phyloP scores from a whole-genome alignment of 352 stramenopile species.

The Phytophthora sojae region DNA sequence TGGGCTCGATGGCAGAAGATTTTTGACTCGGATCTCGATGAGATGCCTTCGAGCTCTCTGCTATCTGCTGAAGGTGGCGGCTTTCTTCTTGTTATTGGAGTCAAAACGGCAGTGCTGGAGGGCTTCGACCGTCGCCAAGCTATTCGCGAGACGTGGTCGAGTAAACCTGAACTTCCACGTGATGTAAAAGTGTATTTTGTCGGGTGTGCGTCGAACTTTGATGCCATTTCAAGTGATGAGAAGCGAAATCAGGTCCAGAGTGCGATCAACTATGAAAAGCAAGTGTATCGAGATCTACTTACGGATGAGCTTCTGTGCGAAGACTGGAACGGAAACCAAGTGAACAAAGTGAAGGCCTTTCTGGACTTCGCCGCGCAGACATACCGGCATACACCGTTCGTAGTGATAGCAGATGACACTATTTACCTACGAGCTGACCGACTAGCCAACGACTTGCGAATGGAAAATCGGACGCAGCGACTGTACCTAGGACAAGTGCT shows the following conservation, averaged over 20 bases:
- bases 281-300: slow-evolving; percentile 40
- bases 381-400: slow-evolving; percentile 25
- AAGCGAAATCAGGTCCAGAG: not conserved
- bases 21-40: not conserved
- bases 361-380: slow-evolving; percentile 14
- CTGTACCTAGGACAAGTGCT: not conserved
- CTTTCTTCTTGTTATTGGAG: slow-evolving; percentile 46
- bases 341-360: slow-evolving; percentile 35
- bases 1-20: slow-evolving; percentile 13
- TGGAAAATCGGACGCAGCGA: not conserved
- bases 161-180: slow-evolving; percentile 6
- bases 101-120: slow-evolving; percentile 51
- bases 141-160: slow-evolving; percentile 55
- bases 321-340: slow-evolving; percentile 33
- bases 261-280: slow-evolving; percentile 31
- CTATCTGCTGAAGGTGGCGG: not conserved
- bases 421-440: not conserved
- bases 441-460: not conserved
- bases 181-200: slow-evolving; percentile 49
- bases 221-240: not conserved
- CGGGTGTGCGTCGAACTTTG: slow-evolving; percentile 25
- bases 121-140: slow-evolving; percentile 40
- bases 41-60: no score
- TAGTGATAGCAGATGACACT: slow-evolving; percentile 41
- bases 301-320: slow-evolving; percentile 41